Percentiles rank a stretch among this genome's conserved stretches.
Evolutionary conservation across 2,329 filamentous ascomycete genomes (phyloP).

Genomic region (Xylariaceae sp.): DNA sequence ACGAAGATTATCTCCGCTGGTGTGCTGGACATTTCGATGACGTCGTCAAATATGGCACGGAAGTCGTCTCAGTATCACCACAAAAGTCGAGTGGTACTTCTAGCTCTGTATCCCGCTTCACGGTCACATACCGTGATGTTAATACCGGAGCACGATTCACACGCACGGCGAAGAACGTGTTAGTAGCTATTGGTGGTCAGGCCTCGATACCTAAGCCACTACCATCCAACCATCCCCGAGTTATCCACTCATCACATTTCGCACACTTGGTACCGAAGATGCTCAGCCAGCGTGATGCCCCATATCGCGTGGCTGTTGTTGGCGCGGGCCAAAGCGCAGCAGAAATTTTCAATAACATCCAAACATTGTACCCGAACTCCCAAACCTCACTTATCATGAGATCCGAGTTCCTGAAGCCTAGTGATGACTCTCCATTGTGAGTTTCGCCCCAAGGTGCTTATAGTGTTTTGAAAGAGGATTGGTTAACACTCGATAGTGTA

Average conservation of each 20-base stretch:
- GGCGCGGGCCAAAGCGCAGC: constrained; percentile 90
- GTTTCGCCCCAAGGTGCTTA: constrained; percentile 30
- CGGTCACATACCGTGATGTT: constrained; percentile 60
- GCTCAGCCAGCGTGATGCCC: constrained; percentile 50
- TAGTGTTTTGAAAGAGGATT: no score
- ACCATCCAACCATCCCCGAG: constrained; percentile 63
- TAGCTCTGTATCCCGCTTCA: constrained; percentile 59
- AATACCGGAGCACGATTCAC: constrained; percentile 51
- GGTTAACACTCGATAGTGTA: constrained; percentile 55
- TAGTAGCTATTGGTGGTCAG: constrained; percentile 56
- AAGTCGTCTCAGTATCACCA: constrained; percentile 69
- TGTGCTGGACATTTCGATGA: constrained; percentile 76
- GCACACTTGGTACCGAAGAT: constrained; percentile 59
- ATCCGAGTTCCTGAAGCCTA: constrained; percentile 77
- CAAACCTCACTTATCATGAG: constrained; percentile 76
- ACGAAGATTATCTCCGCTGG: constrained; percentile 94
- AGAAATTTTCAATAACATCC: constrained; percentile 90
- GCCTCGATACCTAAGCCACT: constrained; percentile 68
- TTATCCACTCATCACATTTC: constrained; percentile 89
- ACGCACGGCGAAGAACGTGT: constrained; percentile 61
- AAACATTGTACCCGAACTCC: constrained; percentile 76
- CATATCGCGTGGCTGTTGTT: constrained; percentile 76
- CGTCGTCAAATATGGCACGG: constrained; percentile 69
- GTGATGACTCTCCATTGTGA: constrained; percentile 94
- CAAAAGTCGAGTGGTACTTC: constrained; percentile 43